These are phyloP conservation scores for Pyrus hybrid DNA, from an alignment of 331 rosid genomes.

Conservation along the genomic window DNA sequence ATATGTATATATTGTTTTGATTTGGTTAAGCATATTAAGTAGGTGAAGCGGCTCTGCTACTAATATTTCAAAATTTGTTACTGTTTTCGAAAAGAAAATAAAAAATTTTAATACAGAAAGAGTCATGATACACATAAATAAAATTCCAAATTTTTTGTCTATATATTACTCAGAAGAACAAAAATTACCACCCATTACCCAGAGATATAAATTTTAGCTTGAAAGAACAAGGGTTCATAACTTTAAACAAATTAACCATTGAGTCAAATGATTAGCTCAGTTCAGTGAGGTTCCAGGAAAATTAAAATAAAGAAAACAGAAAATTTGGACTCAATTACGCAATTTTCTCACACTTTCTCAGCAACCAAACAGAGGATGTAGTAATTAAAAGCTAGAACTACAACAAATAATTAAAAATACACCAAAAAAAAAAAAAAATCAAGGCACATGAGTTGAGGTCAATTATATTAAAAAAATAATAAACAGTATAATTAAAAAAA, in stretches of 20 bases:
- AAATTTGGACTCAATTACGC: background rate
- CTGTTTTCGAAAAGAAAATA: too few relatives aligned
- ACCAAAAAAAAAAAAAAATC: background rate
- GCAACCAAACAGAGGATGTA: background rate
- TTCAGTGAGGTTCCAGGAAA: background rate
- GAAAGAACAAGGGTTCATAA: background rate
- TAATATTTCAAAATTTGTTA: background rate
- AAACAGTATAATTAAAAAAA: background rate
- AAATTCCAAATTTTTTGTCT: background rate
- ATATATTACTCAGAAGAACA: background rate
- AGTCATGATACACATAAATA: background rate
- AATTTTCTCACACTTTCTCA: slow-evolving; percentile 2
- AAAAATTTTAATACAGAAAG: background rate
- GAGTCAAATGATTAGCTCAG: slow-evolving; percentile 1
- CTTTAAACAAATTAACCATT: background rate
- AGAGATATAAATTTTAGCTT: background rate
- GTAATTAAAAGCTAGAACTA: background rate
- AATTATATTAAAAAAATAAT: background rate
- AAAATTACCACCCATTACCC: background rate
- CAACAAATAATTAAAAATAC: background rate
- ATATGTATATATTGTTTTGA: background rate
- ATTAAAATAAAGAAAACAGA: background rate
- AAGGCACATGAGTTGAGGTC: background rate
- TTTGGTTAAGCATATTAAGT: background rate
- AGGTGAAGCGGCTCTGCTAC: background rate